Base-by-base conservation (phyloP, 2,329 filamentous ascomycete species). In the Stylonectria norvegica region DNA sequence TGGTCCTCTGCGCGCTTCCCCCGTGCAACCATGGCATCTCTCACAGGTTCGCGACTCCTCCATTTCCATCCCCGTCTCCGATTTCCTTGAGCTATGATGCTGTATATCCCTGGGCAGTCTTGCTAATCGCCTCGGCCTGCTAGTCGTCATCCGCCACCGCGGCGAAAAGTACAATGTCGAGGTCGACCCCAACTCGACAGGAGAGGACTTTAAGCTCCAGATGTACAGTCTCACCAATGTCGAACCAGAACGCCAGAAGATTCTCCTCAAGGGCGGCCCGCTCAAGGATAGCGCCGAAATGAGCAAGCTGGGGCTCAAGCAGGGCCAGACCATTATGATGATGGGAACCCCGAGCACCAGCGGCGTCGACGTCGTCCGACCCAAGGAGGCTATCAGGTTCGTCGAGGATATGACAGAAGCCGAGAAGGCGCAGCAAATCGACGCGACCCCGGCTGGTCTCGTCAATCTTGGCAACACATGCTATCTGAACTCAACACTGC, bases 391-490 rank as follows among this genome's bases (percentile, higher is more conserved):
- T 53, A 76, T 90, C 59, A 93, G 86, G 66, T 98, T 98, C 57
- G 69, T 95, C 48, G 93, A 98, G 67, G 93, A 98, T 64, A 96
- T 98, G 91, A 94, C 88, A 18, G 90, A 95, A 62, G 90, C 89
- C 20, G 91, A 97, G 65, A 80, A 83, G 37, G 91, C 93, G 16
- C 82, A 83, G 64, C 79, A 85, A 61, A 85, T 84, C 44, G 89
- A 88, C 43, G 90, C 90, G 34, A 91, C 78, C 32, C 93, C 94
- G 2, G 86, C 90, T 41, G 93, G 93, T 33, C 71, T 98, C 47
- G 78, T 86, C 62, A 98, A 98, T 60, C 72, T 96, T 46, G 93
- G 94, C 55, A 98, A 98, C 67, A 98, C 94, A 4, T 98, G 93
- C 72, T 98, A 98, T 64, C 82, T 97, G 59, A 98, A 98, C 73